Conservation (phyloP, 1,139 yeast species). For the Candida labiduridarum region DNA sequence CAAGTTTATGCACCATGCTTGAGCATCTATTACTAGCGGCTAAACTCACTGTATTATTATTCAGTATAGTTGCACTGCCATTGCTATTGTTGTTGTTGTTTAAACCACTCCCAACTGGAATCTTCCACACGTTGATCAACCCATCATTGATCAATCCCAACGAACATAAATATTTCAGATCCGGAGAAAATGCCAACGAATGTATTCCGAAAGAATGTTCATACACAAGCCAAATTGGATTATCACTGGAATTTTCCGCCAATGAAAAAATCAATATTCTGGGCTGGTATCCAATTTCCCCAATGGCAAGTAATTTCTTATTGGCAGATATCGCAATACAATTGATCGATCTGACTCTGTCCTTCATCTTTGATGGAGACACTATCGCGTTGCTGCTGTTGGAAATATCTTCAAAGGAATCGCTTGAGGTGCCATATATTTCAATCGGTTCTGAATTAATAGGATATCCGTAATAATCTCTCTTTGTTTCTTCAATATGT, state of each 20-base stretch:
- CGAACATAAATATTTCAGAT: constrained; percentile 56
- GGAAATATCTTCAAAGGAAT: constrained; percentile 11
- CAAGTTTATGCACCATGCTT: constrained; percentile 52
- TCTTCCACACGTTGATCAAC: constrained; percentile 60
- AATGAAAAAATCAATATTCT: constrained; percentile 60
- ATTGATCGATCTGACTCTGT: constrained; percentile 54
- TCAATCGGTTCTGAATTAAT: constrained; percentile 28
- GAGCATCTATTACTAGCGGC: constrained; percentile 63
- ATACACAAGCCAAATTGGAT: constrained; percentile 53
- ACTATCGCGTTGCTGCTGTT: constrained; percentile 5
- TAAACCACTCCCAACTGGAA: constrained; percentile 15
- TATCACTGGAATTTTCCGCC: constrained; percentile 47
- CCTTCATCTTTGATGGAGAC: constrained; percentile 40
- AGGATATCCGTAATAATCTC: constrained; percentile 40
- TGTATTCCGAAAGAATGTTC: constrained; percentile 70
- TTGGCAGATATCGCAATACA: constrained; percentile 61
- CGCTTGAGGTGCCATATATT: constrained; percentile 19
- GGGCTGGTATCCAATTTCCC: constrained; percentile 70
- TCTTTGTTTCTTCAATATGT: constrained; percentile 15
- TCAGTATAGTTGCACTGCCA: constrained; percentile 4
- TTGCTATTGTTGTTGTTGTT: constrained; percentile 2
- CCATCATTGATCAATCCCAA: constrained; percentile 70
- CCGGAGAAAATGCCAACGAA: constrained; percentile 57
- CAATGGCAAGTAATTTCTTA: constrained; percentile 57
- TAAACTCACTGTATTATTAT: constrained; percentile 18